These are phyloP conservation scores for Hyaloscypha bicolor DNA, from an alignment of 495 filamentous ascomycete genomes.

Conservation along the genomic window DNA sequence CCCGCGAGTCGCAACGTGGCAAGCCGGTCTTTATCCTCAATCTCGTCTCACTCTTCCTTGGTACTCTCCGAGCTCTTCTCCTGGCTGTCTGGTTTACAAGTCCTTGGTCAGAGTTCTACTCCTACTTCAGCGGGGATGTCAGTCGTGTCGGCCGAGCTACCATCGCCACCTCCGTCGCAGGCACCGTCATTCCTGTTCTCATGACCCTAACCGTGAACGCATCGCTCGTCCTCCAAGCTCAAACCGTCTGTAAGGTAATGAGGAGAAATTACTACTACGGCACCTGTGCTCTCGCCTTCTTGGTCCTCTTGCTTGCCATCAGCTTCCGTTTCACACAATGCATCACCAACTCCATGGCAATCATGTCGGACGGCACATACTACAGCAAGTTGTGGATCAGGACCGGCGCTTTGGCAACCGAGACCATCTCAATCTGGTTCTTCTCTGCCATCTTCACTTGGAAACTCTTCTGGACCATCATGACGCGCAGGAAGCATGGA, in stretches of 20 bases:
- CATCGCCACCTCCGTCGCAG: constrained; percentile 53
- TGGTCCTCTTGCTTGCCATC: constrained; percentile 57
- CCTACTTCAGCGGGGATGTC: constrained; percentile 59
- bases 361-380: constrained; percentile 38
- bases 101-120: constrained; percentile 60
- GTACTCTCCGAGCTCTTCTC: constrained; percentile 62
- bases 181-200: constrained; percentile 56
- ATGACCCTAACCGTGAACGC: constrained; percentile 61
- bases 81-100: constrained; percentile 60
- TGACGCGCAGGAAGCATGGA: constrained; percentile 56
- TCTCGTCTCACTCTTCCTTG: constrained; percentile 54
- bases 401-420: constrained; percentile 52
- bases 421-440: constrained; percentile 70
- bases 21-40: constrained; percentile 68
- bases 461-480: constrained; percentile 67
- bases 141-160: constrained; percentile 48
- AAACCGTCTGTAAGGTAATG: constrained; percentile 26
- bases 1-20: constrained; percentile 60
- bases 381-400: constrained; percentile 47
- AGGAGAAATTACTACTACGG: constrained; percentile 36
- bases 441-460: constrained; percentile 73
- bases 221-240: constrained; percentile 75
- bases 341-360: constrained; percentile 56
- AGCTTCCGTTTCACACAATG: constrained; percentile 61
- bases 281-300: constrained; percentile 51